A percentile compares a stretch with the other conserved stretches of the same genome.
Evolutionary conservation across 352 stramenopile genomes (phyloP).

Genomic region (Globisporangium ultimum): DNA sequence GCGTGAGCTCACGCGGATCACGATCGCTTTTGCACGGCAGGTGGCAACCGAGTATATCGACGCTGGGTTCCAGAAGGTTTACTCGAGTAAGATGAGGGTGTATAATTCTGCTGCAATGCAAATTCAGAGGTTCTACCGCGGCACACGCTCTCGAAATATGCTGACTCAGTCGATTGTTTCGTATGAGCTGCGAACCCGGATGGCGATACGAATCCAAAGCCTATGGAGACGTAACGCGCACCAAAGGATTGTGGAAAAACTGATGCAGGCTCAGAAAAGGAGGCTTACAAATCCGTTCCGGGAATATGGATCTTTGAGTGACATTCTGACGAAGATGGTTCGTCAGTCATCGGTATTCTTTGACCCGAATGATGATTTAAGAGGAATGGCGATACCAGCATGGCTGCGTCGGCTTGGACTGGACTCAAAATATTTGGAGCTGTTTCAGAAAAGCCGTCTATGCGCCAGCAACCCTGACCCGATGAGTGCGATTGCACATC

Average conservation of each 20-base stretch:
- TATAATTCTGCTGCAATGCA: constrained; percentile 42
- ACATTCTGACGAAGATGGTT: constrained; percentile 35
- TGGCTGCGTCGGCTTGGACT: constrained; percentile 67
- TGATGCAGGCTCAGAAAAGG: constrained; percentile 49
- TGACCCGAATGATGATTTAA: constrained; percentile 58
- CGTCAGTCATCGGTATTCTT: constrained; percentile 25
- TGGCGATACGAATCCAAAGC: constrained; percentile 59
- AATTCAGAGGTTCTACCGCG: constrained; percentile 58
- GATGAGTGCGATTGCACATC: constrained; percentile 28
- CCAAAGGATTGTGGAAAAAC: constrained; percentile 34
- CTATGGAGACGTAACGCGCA: constrained; percentile 60
- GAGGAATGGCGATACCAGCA: constrained; percentile 37
- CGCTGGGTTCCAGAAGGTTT: constrained; percentile 19
- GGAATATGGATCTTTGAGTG: constrained; percentile 15
- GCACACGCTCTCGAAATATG: constrained; percentile 27
- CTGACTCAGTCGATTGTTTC: constrained; percentile 34
- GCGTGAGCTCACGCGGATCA: constrained; percentile 33
- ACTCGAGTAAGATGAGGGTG: constrained; percentile 23
- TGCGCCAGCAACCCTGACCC: background rate
- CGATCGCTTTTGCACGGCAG: constrained; percentile 20
- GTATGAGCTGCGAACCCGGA: constrained; percentile 34
- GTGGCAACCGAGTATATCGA: constrained; percentile 22
- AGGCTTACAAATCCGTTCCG: constrained; percentile 54
- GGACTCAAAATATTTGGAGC: constrained; percentile 35
- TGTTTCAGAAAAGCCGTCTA: constrained; percentile 39